phyloP scores from a whole-genome alignment of 2,329 filamentous ascomycete genomes.

The Aspergillus glaucus region DNA sequence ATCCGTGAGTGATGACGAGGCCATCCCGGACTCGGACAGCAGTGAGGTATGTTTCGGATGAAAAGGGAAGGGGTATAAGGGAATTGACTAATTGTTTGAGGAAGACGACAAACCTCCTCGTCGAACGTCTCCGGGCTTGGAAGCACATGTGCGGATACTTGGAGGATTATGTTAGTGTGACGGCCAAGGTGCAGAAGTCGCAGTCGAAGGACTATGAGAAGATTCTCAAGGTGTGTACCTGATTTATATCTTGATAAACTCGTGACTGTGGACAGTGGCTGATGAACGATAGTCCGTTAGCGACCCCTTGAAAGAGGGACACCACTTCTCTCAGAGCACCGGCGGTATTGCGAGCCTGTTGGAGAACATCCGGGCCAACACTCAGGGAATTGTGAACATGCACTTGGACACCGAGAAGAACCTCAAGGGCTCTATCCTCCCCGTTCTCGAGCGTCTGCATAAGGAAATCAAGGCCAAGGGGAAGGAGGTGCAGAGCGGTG shows the following conservation, averaged over 20 bases:
- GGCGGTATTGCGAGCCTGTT: conserved; percentile 85
- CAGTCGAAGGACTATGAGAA: conserved; percentile 95
- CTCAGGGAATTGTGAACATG: conserved; percentile 78
- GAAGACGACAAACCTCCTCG: conserved; percentile 71
- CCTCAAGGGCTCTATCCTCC: conserved; percentile 77
- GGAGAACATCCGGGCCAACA: conserved; percentile 89
- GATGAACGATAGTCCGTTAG: conserved; percentile 60
- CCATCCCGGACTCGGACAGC: conserved; percentile 36
- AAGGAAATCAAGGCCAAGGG: conserved; percentile 94
- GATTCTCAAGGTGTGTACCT: conserved; percentile 64
- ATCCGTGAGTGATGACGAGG: conserved; percentile 35
- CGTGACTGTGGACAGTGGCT: conserved; percentile 1
- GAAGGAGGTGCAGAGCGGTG: conserved; percentile 79
- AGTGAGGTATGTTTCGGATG: conserved; percentile 29
- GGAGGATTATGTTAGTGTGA: conserved; percentile 79
- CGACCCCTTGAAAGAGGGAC: conserved; percentile 76
- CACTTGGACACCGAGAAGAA: conserved; percentile 88
- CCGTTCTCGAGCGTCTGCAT: conserved; percentile 83
- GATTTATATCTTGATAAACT: neutral
- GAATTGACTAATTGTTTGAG: neutral
- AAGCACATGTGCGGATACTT: conserved; percentile 89
- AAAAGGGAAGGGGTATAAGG: too few species aligned
- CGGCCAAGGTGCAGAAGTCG: conserved; percentile 77
- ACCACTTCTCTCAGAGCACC: conserved; percentile 88
- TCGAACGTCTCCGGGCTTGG: conserved; percentile 87